Evolutionary conservation across 176 grass and related monocot genomes (phyloP), one percentile per base, ranked within the genome.

Genomic region (Eremochloa ophiuroides): DNA sequence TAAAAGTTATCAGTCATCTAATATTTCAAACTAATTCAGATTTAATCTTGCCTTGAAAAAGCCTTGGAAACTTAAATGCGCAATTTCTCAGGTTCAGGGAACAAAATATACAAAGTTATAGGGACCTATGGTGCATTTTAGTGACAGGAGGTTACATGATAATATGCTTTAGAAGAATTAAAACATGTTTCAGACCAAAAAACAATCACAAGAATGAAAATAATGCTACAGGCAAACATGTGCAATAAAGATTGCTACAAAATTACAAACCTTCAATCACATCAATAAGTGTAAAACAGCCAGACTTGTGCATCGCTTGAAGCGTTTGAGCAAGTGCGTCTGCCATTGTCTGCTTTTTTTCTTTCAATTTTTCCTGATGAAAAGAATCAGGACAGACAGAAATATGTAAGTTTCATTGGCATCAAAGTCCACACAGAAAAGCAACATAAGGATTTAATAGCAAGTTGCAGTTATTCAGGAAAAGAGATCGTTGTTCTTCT

Each of bases 331-430:
- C 75, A 33, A 99, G 84, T 58, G 96, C 96, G 74, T 99, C 96
- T 5, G 74, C 78, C 81, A 90, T 86, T 74, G 84, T 85, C 28
- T 88, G 89, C 50, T 93, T 99, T 85, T 99, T 99, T 78, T 99
- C 96, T 87, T 99, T 99, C 73, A 99, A 39, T 64, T 99, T 99
- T 85, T 99, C 96, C 96, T 99, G 87, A 83, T 78, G 41, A 83
- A 78, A 18, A 86, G 23, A 62, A 83, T 39, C 43, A 73, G 66
- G 23, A 59, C 2, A 86, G 30, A 48, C 2, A 0, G 9, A 51
- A 78, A 48, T 11, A 59, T 66, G 38, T 29, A 58, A 41, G 12
- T 58, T 82, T 74, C 30, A 28, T 42, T 5, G 0, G 7, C 34
- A 53, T 47, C 56, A 20, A 44, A 60, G 61, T 75, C 16, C 51